Base-by-base conservation (phyloP, 1,284 basidiomycete species). In the Gomphus bonarii region DNA sequence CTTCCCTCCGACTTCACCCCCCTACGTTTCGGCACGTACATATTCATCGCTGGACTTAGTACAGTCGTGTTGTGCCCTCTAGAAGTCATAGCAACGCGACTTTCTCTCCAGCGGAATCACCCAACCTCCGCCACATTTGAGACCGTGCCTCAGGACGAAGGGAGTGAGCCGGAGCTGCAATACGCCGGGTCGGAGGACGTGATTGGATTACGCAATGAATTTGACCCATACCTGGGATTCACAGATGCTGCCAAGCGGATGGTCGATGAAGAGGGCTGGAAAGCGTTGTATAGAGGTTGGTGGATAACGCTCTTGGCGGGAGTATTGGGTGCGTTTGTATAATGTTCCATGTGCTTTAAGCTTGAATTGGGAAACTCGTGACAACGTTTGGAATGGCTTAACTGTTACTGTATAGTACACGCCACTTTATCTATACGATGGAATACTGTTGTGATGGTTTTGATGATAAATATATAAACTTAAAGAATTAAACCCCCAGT, bases 171-270 rank as follows among this genome's bases (percentile, higher is more conserved):
- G 58, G 74, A 76, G 5, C 69, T 70, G 8, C 83, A 87, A 60
- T 93, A 85, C 65, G 79, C 83, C 31, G 89, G 87, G 5, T 73
- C 76, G 14, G 92, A 95, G 68, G 91, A 95, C 65, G 92, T 95
- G 10, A 91, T 95, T 63, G 89, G 89, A 12, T 70, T 94, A 61
- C 80, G 92, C 61, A 84, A 81, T 56, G 91, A 92, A 65, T 83
- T 80, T 46, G 90, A 94, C 64, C 91, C 92, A n/a, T 95, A 95
- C 66, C 67, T 78, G 40, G 87, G 91, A 6, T 69, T 93, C 47
- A 66, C 82, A 12, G 89, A 94, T 66, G 91, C 88, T 61, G 82
- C 76, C 16, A 85, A 85, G 69, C 79, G 84, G 64, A 89, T 94
- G 43, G 68, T 87, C n/a, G 77, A 87, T 52, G 91, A 95, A 69